Percentiles rank a stretch among this genome's conserved stretches.
phyloP scores from a whole-genome alignment of 2,329 filamentous ascomycete genomes.

The Beauveria bassiana region DNA sequence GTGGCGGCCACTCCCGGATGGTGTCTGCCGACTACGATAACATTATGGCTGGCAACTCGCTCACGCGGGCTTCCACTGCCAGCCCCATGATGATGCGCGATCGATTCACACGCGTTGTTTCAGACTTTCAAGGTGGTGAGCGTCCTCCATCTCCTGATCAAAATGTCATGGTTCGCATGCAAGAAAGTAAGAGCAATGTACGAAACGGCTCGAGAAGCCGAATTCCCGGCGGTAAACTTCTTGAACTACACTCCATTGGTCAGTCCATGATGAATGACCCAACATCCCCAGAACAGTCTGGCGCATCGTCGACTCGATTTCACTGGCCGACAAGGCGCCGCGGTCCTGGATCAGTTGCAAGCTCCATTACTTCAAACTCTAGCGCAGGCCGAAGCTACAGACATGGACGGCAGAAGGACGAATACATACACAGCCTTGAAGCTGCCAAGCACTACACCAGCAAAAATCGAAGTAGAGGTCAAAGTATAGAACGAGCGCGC shows the following conservation, averaged over 20 bases:
- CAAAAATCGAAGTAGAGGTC: slow-evolving; percentile 48
- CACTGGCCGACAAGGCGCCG: slow-evolving; percentile 48
- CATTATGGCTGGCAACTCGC: slow-evolving; percentile 35
- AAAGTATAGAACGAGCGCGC: slow-evolving; percentile 38
- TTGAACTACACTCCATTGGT: slow-evolving; percentile 56
- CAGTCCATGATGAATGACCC: slow-evolving; percentile 43
- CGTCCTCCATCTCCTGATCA: slow-evolving; percentile 55
- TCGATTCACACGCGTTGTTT: slow-evolving; percentile 28
- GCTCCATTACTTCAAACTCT: slow-evolving; percentile 50
- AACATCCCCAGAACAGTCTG: slow-evolving; percentile 50
- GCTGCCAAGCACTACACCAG: slow-evolving; percentile 59
- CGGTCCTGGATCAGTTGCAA: slow-evolving; percentile 47
- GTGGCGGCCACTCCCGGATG: slow-evolving; percentile 26
- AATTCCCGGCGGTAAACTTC: slow-evolving; percentile 61
- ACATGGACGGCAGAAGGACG: slow-evolving; percentile 48
- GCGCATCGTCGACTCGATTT: slow-evolving; percentile 43
- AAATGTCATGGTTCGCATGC: slow-evolving; percentile 54
- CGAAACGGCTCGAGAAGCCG: slow-evolving; percentile 69
- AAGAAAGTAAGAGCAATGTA: slow-evolving; percentile 47
- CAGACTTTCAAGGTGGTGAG: slow-evolving; percentile 22
- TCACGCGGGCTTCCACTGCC: slow-evolving; percentile 59
- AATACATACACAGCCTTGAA: slow-evolving; percentile 82
- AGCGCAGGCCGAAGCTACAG: slow-evolving; percentile 44
- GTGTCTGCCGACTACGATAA: slow-evolving; percentile 35
- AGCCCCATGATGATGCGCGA: slow-evolving; percentile 58